phyloP scores from a whole-genome alignment of 352 stramenopile genomes.

The Phytophthora capsici region DNA sequence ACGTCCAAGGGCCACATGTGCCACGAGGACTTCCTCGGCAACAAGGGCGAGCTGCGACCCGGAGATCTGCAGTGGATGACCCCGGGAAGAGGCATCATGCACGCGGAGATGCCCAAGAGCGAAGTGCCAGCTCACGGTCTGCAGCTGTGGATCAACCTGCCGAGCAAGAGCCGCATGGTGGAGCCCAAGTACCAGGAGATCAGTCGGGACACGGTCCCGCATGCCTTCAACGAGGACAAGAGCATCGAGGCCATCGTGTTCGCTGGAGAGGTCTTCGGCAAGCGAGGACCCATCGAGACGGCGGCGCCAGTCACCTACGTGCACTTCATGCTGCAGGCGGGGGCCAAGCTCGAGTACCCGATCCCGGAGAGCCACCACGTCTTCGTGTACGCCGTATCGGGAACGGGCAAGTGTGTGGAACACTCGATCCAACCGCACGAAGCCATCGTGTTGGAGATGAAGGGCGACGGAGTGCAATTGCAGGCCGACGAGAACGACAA shows the following conservation, averaged over 20 bases:
- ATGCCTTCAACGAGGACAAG: slow-evolving; percentile 51
- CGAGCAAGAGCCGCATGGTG: slow-evolving; percentile 48
- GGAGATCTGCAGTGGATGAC: slow-evolving; percentile 68
- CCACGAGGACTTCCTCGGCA: slow-evolving; percentile 84
- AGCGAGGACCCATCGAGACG: slow-evolving; percentile 48
- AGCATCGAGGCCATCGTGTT: slow-evolving; percentile 60
- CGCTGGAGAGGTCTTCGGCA: slow-evolving; percentile 54
- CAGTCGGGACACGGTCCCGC: slow-evolving; percentile 46
- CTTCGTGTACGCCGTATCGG: slow-evolving; percentile 51
- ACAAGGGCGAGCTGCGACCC: slow-evolving; percentile 54
- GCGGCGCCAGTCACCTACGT: slow-evolving; percentile 60
- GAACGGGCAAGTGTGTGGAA: slow-evolving; percentile 37
- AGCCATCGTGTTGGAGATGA: slow-evolving; percentile 57
- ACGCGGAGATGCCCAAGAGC: slow-evolving; percentile 60
- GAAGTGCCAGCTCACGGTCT: slow-evolving; percentile 41
- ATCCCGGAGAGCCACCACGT: slow-evolving; percentile 54
- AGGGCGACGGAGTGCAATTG: slow-evolving; percentile 58
- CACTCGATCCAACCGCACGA: slow-evolving; percentile 47
- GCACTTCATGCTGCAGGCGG: slow-evolving; percentile 50
- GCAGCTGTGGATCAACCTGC: slow-evolving; percentile 68
- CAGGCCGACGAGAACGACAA: slow-evolving; percentile 33
- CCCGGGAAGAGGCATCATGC: slow-evolving; percentile 53
- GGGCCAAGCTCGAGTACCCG: slow-evolving; percentile 47
- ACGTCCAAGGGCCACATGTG: slow-evolving; percentile 78
- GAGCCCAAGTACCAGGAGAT: slow-evolving; percentile 68